Conservation (phyloP, 345 rosid genomes). For the Rhizophora mangle region DNA sequence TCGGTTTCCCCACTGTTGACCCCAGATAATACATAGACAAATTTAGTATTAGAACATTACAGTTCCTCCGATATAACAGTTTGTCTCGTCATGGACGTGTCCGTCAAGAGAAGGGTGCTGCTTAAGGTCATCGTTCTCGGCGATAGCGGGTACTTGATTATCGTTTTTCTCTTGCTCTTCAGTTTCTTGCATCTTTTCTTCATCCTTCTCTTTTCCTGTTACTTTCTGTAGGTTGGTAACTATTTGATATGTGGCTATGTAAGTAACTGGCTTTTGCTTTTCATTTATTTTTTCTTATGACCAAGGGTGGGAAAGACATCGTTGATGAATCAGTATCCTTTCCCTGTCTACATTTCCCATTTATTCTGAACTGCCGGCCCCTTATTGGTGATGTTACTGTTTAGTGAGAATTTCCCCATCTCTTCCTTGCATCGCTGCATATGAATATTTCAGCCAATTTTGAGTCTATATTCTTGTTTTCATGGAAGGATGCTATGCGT, state of each 20-base stretch:
- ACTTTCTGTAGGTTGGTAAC: background rate
- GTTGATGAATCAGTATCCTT: constrained; percentile 88
- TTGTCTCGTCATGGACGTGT: constrained; percentile 33
- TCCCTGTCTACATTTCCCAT: background rate
- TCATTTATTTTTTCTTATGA: background rate
- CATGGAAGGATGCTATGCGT: too few species aligned
- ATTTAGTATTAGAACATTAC: background rate
- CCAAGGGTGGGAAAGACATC: constrained; percentile 93
- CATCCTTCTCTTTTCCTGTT: background rate
- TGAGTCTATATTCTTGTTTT: too few species aligned
- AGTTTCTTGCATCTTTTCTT: background rate
- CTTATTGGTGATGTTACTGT: too few species aligned
- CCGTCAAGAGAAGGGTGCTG: constrained; percentile 59
- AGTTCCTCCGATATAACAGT: background rate
- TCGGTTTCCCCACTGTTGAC: background rate
- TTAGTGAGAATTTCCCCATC: too few species aligned
- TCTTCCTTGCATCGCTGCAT: too few species aligned
- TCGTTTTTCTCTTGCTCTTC: background rate
- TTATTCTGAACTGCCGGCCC: too few species aligned
- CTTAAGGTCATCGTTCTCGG: constrained; percentile 88
- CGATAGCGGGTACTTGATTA: constrained; percentile 61
- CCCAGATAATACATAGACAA: background rate
- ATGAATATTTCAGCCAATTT: too few species aligned
- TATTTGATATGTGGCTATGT: background rate
- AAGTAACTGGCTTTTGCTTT: background rate